Conservation (phyloP, 2,329 filamentous ascomycete species). For the Beauveria pseudobassiana region DNA sequence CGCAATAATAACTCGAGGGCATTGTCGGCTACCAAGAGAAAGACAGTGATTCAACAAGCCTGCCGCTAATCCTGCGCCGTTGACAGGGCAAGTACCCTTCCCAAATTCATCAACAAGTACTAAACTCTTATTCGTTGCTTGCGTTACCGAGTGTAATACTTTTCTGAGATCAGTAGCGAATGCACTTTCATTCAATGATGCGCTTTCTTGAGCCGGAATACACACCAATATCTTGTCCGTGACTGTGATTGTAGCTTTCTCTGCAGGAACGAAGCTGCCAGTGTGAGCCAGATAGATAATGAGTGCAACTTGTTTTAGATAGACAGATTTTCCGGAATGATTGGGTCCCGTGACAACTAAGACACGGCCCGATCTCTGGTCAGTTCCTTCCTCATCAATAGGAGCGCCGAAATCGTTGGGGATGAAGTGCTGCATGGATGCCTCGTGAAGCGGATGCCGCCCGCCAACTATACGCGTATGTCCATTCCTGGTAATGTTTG, state of each 20-base stretch:
- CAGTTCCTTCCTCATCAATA: background rate
- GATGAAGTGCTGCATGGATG: conserved; percentile 72
- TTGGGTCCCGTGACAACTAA: conserved; percentile 87
- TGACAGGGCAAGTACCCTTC: conserved; percentile 52
- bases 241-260: conserved; percentile 67
- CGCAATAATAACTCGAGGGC: conserved; percentile 52
- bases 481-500: conserved; percentile 63
- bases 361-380: conserved; percentile 44
- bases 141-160: conserved; percentile 65
- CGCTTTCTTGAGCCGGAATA: conserved; percentile 65
- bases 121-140: conserved; percentile 69
- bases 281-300: conserved; percentile 91
- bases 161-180: conserved; percentile 81
- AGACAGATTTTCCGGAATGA: conserved; percentile 93
- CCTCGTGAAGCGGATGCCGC: conserved; percentile 79
- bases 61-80: conserved; percentile 51
- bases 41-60: conserved; percentile 52
- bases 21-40: conserved; percentile 28
- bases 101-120: conserved; percentile 91
- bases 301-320: conserved; percentile 85
- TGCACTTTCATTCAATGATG: conserved; percentile 51
- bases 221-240: conserved; percentile 91
- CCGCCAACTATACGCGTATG: conserved; percentile 69
- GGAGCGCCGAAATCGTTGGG: conserved; percentile 69
- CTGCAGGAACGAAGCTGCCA: conserved; percentile 84